Evolutionary conservation across 2,329 filamentous ascomycete genomes (phyloP), one percentile per base, ranked within the genome.

Genomic region (Pseudocercospora eumusae): DNA sequence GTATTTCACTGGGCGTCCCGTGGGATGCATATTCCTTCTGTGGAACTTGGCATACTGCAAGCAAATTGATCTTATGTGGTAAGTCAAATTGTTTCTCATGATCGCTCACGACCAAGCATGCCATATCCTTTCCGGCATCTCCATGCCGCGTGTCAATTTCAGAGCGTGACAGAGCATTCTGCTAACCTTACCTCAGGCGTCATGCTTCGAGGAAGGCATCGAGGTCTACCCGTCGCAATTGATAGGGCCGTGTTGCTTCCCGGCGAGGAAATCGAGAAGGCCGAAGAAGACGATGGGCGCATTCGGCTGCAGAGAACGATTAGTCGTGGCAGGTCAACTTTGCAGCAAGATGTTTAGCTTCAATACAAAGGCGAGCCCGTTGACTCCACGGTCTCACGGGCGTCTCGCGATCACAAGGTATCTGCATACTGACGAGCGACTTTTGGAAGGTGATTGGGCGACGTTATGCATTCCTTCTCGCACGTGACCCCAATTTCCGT

Each of bases 191-290:
- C n/a, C n/a, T n/a, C n/a, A n/a, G n/a, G n/a, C n/a, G 80, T 85
- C 56, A 85, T 85, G 83, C 72, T 85, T 25, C 73, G 83, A 59
- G 83, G 84, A 1, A 70, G 83, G 40, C 83, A 86, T 74, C 74
- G 83, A 47, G 82, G 82, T 11, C 69, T 86, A 64, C 83, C 84
- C 0, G 81, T 84, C 33, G 80, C 81, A 52, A 81, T 86, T 64
- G 83, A 86, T 70, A 75, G 76, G 65, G 78, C 78, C 2, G 73
- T 80, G 1, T 57, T 78, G 62, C 63, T 80, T 64, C 78, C 78
- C 0, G 68, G 69, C 21, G 74, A 76, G 42, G 68, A 68, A 15
- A 66, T 70, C 7, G 71, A 66, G 49, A 57, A 66, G 36, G 71
- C 70, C 6, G 75, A 77, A 63, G 75, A 76, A 62, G 76, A 77